Base-by-base conservation (phyloP, 2,329 filamentous ascomycete species). In the Botrytis galanthina region DNA sequence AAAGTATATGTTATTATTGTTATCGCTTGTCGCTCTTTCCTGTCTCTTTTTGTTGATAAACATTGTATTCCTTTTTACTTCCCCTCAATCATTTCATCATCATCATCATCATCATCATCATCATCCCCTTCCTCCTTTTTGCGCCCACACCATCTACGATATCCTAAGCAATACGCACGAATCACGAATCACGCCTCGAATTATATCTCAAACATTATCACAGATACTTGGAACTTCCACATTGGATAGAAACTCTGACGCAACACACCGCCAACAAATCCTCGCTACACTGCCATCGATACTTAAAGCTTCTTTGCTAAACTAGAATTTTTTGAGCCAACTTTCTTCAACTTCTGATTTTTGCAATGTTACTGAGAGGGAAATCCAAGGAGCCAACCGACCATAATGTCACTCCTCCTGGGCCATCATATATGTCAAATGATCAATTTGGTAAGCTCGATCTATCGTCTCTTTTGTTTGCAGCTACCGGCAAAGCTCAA, bases 351-450 rank as follows among this genome's bases (percentile, higher is more conserved):
- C 29, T 26, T 20, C 32, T 35, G 29, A 32, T 71, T 35, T 48
- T 42, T 22, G 73, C n/a, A 44, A 80, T 78, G 77, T 71, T 79
- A 51, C 74, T 78, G 22, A 78, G 80, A 75, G 80, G 78, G 22
- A 78, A 78, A 74, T 80, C 80, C 20, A 81, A 80, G 69, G 81
- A 81, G 63, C 76, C 78, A n/a, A 78, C 75, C n/a, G 48, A 69
- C 70, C 84, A 86, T 75, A 90, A 88, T 83, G 86, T 87, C 79
- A 87, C 88, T 77, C 87, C 89, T 74, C 89, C 89, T 71, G 88
- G 88, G 68, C 86, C 89, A 48, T 85, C 86, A 37, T 91, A 90
- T 82, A 91, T 92, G 89, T 86, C 85, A 74, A 90, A 87, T 80
- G 89, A 91, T 70, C 89, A 92, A 81, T 91, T 91, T 79, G 89